Evolutionary conservation across 257 asterid species (phyloP).

Genomic region (Solanum bulbocastanum): DNA sequence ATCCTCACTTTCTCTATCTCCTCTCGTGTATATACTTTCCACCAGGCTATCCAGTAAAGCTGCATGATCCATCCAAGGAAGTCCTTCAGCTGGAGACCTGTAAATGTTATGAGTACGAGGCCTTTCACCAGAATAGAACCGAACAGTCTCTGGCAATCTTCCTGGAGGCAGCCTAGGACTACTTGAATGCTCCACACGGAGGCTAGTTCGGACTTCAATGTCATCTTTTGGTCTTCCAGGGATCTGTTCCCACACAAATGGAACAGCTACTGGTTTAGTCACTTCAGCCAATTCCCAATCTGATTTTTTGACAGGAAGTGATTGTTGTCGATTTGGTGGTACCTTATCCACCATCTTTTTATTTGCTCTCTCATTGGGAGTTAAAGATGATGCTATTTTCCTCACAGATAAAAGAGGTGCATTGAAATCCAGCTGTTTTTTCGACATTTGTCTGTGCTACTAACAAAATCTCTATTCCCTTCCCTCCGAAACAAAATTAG

Average conservation of each 20-base stretch:
- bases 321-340: slow-evolving; percentile 29
- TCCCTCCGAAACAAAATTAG: background rate
- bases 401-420: slow-evolving; percentile 82
- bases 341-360: slow-evolving; percentile 22
- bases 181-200: slow-evolving; percentile 35
- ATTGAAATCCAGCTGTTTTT: slow-evolving; percentile 59
- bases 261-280: slow-evolving; percentile 73
- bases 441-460: slow-evolving; percentile 40
- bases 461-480: background rate
- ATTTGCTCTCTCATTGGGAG: slow-evolving; percentile 30
- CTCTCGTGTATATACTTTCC: slow-evolving; percentile 46
- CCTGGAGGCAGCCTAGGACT: slow-evolving; percentile 74
- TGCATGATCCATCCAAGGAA: slow-evolving; percentile 57
- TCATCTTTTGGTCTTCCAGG: slow-evolving; percentile 72
- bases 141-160: slow-evolving; percentile 29
- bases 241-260: slow-evolving; percentile 74
- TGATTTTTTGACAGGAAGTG: slow-evolving; percentile 28
- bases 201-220: slow-evolving; percentile 15
- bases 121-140: slow-evolving; percentile 50
- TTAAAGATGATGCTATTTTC: slow-evolving; percentile 37
- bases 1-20: slow-evolving; percentile 42
- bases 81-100: slow-evolving; percentile 34
- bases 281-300: slow-evolving; percentile 40
- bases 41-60: slow-evolving; percentile 56
- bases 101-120: slow-evolving; percentile 24